These are phyloP conservation scores for Triglochin maritima DNA, from an alignment of 106 monocot species.

Conservation along the genomic window DNA sequence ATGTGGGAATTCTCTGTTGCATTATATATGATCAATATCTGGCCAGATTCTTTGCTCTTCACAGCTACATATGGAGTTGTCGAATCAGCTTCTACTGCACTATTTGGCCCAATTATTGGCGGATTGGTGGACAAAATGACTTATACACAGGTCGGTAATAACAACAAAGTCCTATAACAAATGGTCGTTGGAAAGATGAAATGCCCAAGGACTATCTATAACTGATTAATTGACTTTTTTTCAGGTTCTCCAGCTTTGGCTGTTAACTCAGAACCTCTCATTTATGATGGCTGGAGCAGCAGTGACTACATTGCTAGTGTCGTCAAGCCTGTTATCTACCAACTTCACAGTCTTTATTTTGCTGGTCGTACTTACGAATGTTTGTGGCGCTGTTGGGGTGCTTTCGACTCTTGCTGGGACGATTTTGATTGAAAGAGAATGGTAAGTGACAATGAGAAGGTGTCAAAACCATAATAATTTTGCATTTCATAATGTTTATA, in stretches of 20 bases:
- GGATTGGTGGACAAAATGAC: slow-evolving; percentile 44
- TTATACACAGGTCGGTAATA: slow-evolving; percentile 38
- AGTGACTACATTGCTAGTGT: slow-evolving; percentile 45
- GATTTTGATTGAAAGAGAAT: slow-evolving; percentile 96
- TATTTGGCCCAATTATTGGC: slow-evolving; percentile 69
- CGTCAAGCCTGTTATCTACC: slow-evolving; percentile 18
- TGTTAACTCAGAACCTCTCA: slow-evolving; percentile 67
- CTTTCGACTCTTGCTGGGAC: slow-evolving; percentile 95
- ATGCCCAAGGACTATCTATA: neutral
- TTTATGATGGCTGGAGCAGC: slow-evolving; percentile 69
- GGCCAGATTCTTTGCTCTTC: slow-evolving; percentile 83
- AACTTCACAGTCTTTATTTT: slow-evolving; percentile 33
- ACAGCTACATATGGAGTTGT: slow-evolving; percentile 87
- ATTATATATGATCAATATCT: slow-evolving; percentile 85
- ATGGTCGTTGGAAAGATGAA: too few relatives aligned
- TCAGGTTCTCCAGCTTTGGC: slow-evolving; percentile 70
- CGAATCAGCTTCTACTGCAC: slow-evolving; percentile 58
- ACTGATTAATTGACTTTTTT: neutral
- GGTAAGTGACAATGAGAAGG: slow-evolving; percentile 25
- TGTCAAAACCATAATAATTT: too few relatives aligned
- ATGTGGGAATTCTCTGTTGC: slow-evolving; percentile 99
- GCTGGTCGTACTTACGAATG: slow-evolving; percentile 46
- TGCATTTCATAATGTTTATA: neutral
- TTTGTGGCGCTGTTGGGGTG: slow-evolving; percentile 66
- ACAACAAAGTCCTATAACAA: too few relatives aligned